Evolutionary conservation across 176 grass and related monocot genomes (phyloP).

Genomic region (Rhynchospora tenuis): DNA sequence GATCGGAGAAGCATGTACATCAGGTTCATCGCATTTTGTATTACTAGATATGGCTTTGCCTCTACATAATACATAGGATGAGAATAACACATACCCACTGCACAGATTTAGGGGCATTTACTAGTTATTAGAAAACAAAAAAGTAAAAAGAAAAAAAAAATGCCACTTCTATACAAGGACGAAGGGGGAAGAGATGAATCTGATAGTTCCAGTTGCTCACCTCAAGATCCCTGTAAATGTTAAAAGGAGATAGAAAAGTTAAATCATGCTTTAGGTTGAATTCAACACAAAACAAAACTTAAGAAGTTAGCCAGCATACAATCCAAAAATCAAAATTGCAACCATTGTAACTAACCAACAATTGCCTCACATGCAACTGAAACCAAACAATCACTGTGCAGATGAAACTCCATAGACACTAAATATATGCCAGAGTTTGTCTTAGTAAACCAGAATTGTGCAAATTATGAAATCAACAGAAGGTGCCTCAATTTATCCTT

Average conservation of each 20-base stretch:
- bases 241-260: background rate
- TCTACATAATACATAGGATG: constrained; percentile 32
- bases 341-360: background rate
- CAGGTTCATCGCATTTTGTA: constrained; percentile 14
- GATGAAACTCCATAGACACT: background rate
- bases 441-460: background rate
- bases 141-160: background rate
- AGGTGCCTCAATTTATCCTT: background rate
- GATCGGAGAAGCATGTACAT: constrained; percentile 10
- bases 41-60: constrained; percentile 16
- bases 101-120: background rate
- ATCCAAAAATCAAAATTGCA: background rate
- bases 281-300: background rate
- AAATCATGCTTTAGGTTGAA: background rate
- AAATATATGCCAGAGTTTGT: background rate
- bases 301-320: background rate
- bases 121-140: background rate
- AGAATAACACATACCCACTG: background rate
- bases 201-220: constrained; percentile 15
- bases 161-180: background rate
- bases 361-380: background rate
- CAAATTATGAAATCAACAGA: background rate
- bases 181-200: constrained; percentile 10
- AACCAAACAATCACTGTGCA: background rate
- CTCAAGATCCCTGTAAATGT: constrained; percentile 14